phyloP scores from a whole-genome alignment of 768 basidiomycete genomes.

The Hypholoma sublateritium region DNA sequence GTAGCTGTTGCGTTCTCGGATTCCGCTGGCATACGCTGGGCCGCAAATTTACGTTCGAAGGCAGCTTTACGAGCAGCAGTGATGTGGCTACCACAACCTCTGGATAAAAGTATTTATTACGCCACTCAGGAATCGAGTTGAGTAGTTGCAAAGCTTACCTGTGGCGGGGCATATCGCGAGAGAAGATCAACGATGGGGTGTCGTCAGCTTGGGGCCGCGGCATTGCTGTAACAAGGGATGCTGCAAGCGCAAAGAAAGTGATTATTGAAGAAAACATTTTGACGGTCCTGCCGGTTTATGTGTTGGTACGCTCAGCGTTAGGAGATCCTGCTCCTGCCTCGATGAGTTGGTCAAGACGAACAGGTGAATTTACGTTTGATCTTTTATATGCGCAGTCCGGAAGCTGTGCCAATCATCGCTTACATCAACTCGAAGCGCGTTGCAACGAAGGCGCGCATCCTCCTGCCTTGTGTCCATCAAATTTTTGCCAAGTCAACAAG shows the following conservation, averaged over 20 bases:
- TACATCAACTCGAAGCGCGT: background rate
- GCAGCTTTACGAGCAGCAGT: conserved; percentile 28
- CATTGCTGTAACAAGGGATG: conserved; percentile 17
- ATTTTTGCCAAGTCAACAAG: no score
- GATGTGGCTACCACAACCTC: conserved; percentile 39
- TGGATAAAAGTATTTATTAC: conserved; percentile 4
- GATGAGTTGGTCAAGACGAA: conserved; percentile 1
- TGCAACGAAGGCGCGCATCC: background rate
- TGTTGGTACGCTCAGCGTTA: conserved; percentile 1
- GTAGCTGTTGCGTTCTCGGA: conserved; percentile 26
- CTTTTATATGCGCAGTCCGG: background rate
- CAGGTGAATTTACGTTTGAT: background rate
- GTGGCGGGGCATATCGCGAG: conserved; percentile 12
- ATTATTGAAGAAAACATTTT: conserved; percentile 18
- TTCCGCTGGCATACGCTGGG: conserved; percentile 28
- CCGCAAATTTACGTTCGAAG: conserved; percentile 38
- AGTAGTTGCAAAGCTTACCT: conserved; percentile 9
- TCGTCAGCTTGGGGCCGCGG: conserved; percentile 14
- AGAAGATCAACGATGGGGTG: conserved; percentile 1
- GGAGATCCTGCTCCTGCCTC: conserved; percentile 9
- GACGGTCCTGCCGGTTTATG: conserved; percentile 18
- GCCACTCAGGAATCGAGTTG: background rate
- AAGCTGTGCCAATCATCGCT: background rate
- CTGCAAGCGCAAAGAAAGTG: conserved; percentile 14
- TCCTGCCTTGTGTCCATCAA: background rate